Conservation (phyloP, 345 rosid genomes). For the Acer saccharum region DNA sequence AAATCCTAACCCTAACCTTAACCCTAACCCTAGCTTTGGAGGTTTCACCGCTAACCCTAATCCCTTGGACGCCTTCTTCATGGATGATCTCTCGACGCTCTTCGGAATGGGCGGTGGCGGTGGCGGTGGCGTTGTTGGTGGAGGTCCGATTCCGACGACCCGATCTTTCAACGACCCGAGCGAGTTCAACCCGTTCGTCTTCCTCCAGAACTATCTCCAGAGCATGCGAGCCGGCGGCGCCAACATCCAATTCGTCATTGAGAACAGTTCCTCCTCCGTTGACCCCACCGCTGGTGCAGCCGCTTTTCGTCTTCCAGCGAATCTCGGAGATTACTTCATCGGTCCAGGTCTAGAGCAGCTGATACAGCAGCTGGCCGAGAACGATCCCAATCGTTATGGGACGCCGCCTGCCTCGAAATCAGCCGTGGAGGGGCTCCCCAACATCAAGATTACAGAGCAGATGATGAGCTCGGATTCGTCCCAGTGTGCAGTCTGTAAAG, state of each 20-base stretch:
- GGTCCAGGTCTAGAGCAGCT: conserved; percentile 76
- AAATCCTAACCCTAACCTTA: too few relatives aligned
- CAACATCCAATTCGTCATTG: conserved; percentile 52
- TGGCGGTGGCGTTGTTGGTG: too few relatives aligned
- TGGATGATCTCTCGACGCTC: conserved; percentile 26
- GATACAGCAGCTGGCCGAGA: conserved; percentile 68
- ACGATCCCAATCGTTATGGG: conserved; percentile 68
- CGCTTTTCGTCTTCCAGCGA: conserved; percentile 33
- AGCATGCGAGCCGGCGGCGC: conserved; percentile 54
- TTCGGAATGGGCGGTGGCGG: conserved; percentile 16
- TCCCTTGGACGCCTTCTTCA: conserved; percentile 25
- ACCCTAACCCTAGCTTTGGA: conserved; percentile 36
- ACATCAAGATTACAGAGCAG: conserved; percentile 42
- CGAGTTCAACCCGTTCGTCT: conserved; percentile 48
- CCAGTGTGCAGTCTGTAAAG: conserved; percentile 74
- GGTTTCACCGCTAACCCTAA: conserved; percentile 17
- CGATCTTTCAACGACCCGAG: conserved; percentile 28
- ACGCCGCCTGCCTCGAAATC: conserved; percentile 73
- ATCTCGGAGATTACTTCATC: conserved; percentile 64
- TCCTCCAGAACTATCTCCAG: conserved; percentile 51
- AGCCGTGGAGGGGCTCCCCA: conserved; percentile 49
- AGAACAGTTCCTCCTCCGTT: conserved; percentile 40
- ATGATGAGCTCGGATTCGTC: conserved; percentile 42
- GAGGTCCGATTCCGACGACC: conserved; percentile 13
- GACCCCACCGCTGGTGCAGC: conserved; percentile 14